Percentiles rank a stretch among this genome's conserved stretches.
These are phyloP conservation scores for Zymoseptoria crescenta DNA, from an alignment of 2,329 filamentous ascomycete genomes.

Conservation along the genomic window DNA sequence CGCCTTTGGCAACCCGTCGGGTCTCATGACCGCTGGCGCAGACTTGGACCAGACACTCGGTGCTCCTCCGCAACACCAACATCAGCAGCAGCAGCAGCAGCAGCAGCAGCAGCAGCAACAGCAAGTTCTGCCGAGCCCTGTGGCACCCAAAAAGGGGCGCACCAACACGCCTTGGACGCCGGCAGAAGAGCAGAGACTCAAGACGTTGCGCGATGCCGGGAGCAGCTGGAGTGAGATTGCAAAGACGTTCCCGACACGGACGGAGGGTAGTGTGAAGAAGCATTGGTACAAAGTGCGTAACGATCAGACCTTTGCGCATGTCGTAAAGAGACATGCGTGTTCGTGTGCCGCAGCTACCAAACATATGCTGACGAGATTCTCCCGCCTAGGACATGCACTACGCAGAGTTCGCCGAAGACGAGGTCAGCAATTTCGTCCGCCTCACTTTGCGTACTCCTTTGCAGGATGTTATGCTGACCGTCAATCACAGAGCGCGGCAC, in stretches of 20 bases:
- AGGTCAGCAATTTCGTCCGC: slow-evolving; percentile 54
- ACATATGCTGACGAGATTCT: slow-evolving; percentile 3
- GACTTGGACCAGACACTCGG: slow-evolving; percentile 12
- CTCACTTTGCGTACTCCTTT: slow-evolving; percentile 25
- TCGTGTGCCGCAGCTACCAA: background rate
- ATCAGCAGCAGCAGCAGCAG: slow-evolving; percentile 8
- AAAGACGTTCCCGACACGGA: slow-evolving; percentile 91
- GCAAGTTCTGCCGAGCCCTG: slow-evolving; percentile 36
- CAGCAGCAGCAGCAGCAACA: slow-evolving; percentile 24
- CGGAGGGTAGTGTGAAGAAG: slow-evolving; percentile 97
- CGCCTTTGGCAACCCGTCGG: slow-evolving; percentile 22
- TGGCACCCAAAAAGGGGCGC: slow-evolving; percentile 77
- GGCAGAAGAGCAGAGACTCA: slow-evolving; percentile 82
- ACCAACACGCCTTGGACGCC: slow-evolving; percentile 99
- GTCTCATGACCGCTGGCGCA: slow-evolving; percentile 18
- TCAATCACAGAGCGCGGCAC: slow-evolving; percentile 56
- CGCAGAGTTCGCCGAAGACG: slow-evolving; percentile 94
- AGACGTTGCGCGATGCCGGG: slow-evolving; percentile 86
- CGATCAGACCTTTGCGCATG: background rate
- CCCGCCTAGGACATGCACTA: slow-evolving; percentile 86
- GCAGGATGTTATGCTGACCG: slow-evolving; percentile 17
- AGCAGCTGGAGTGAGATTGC: slow-evolving; percentile 98
- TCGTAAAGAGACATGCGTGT: background rate
- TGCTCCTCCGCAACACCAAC: slow-evolving; percentile 18
- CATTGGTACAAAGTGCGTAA: slow-evolving; percentile 89